Evolutionary conservation across 2,329 filamentous ascomycete genomes (phyloP), one percentile per base, ranked within the genome.

Genomic region (Trichoderma semiorbis): DNA sequence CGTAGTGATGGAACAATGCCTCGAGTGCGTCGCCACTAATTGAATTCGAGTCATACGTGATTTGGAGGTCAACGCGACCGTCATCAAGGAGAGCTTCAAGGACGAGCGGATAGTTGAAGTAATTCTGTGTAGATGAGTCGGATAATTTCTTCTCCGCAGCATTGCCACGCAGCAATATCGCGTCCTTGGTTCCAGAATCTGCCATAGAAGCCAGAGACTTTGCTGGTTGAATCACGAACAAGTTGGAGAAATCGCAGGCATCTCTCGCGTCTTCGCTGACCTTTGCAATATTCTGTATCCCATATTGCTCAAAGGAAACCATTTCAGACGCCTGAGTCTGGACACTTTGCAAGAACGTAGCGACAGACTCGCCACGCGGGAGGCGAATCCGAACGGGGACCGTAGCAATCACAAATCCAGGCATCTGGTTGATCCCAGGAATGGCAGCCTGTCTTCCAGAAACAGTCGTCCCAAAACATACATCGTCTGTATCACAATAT

Each of bases 51-150:
- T 75, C 58, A 36, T 74, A 72, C 4, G 61, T 73, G 10, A 73
- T 30, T 10, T 24, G 36, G 3, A 74, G 43, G 14, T 72, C 50
- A 10, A 71, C 71, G 36, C 34, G 34, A 8, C 64, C 30, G 14
- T 62, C 65, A 36, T 32, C 34, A 12, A 75, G 39, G 26, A 64
- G 32, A 14, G 53, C 62, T 30, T 74, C 60, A 3, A 74, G 28
- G 11, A 74, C 73, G 60, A 74, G 72, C 4, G 73, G 73, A 30
- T 74, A 74, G 26, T 69, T 74, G 36, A 74, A 74, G 39, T 74
- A 74, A 62, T 71, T 61, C 7, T 64, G 24, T 28, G 65, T 36
- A 11, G 62, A 50, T 6, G 55, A 34, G 16, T 62, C 61, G 6
- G 47, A 65, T 16, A 61, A 12, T 21, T 66, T 47, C 18, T 58